These are phyloP conservation scores for Fusarium papillatum DNA, from an alignment of 2,329 filamentous ascomycete genomes.

Conservation along the genomic window DNA sequence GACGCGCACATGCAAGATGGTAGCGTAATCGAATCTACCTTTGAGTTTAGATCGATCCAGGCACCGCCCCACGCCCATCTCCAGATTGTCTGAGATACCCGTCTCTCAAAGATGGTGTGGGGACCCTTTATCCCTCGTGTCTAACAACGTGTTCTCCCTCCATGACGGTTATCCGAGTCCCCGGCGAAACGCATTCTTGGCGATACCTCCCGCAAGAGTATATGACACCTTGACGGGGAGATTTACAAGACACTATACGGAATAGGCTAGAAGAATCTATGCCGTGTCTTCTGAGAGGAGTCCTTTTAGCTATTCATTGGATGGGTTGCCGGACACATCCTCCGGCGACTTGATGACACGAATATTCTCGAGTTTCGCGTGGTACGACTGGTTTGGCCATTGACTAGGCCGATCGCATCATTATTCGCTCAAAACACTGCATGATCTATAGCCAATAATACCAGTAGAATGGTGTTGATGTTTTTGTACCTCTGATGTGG, in stretches of 20 bases:
- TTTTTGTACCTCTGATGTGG: conserved; percentile 3
- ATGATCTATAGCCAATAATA: conserved; percentile 11
- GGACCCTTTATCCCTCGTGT: background rate
- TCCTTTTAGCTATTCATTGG: background rate
- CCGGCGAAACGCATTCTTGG: background rate
- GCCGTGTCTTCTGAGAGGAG: conserved; percentile 10
- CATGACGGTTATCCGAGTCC: conserved; percentile 7
- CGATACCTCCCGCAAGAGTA: conserved; percentile 14
- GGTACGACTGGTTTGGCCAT: background rate
- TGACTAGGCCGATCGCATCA: conserved; percentile 17
- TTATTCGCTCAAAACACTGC: conserved; percentile 14
- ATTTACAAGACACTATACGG: conserved; percentile 11
- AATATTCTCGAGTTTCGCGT: conserved; percentile 5
- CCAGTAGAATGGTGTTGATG: background rate
- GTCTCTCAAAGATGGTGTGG: background rate
- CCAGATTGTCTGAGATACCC: conserved; percentile 23
- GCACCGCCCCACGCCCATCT: conserved; percentile 17
- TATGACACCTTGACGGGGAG: conserved; percentile 35
- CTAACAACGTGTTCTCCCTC: conserved; percentile 8
- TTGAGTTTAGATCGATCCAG: conserved; percentile 31
- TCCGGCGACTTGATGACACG: conserved; percentile 28
- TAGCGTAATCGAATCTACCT: conserved; percentile 32
- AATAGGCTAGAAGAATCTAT: conserved; percentile 21
- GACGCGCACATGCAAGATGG: conserved; percentile 39
- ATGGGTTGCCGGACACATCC: background rate